Evolutionary conservation across 2,329 filamentous ascomycete genomes (phyloP), one percentile per base, ranked within the genome.

Genomic region (Microsporum ferrugineum): DNA sequence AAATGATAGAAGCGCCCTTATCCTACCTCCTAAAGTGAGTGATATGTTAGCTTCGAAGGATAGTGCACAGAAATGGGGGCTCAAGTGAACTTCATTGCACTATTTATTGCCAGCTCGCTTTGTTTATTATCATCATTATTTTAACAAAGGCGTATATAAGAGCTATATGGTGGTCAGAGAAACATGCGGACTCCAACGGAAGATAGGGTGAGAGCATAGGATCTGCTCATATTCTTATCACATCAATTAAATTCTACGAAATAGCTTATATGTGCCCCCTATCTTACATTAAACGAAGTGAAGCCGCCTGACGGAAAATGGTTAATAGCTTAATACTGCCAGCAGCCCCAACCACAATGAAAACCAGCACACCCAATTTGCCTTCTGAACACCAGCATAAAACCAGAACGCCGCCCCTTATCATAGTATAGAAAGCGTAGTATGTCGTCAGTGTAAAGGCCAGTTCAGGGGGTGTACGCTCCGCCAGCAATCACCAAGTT

Each of bases 11-110:
- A 90, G 84, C 68, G 82, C 86, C 8, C 73, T 99, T 62, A 88
- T 97, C 0, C 77, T 99, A 64, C 94, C 94, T 36, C 91, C 91
- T 0, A 99, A 99, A 73, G 91, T 99, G 1, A 87, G 86, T 1
- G 87, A 91, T 66, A 75, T 91, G 69, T 73, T 78, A 63, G 74
- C 74, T 29, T 69, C 71, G 3, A 68, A 69, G 53, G 74, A 55
- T 17, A 23, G 51, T 2, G 31, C 51, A 7, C 51, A 55, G 14
- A 55, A 55, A 55, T 36, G 74, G n/a, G 76, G 76, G 73, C 72
- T 72, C 41, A 72, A 75, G 59, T 69, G 71, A 5, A 2, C 14
- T 7, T n/a, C 14, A 38, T 8, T 6, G 5, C 8, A 12, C 17
- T 23, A 23, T 10, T 5, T 5, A 33, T 31, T 31, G 8, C 10